Conservation (phyloP, 164 flowering plant species). For the Amborella trichopoda region DNA sequence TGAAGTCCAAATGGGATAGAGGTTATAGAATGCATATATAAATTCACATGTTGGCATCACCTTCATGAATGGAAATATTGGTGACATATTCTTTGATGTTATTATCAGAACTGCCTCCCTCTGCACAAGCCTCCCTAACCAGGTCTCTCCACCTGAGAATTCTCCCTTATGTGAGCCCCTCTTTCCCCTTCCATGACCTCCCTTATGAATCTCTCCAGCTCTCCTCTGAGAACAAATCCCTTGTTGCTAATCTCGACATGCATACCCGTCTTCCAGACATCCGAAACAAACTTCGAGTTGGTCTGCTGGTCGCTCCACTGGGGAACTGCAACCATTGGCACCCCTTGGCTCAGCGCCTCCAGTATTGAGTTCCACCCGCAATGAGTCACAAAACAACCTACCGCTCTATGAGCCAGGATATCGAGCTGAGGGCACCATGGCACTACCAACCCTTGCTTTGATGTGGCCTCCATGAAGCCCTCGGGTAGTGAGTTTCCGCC, state of each 20-base stretch:
- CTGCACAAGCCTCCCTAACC: constrained; percentile 26
- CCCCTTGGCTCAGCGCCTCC: constrained; percentile 26
- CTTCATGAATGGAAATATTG: too few relatives aligned
- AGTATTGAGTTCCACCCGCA: constrained; percentile 32
- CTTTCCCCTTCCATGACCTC: constrained; percentile 37
- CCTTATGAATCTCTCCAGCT: constrained; percentile 20
- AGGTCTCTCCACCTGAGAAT: constrained; percentile 31
- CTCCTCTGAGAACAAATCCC: constrained; percentile 25
- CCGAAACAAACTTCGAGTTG: constrained; percentile 19
- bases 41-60: too few relatives aligned
- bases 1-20: too few relatives aligned
- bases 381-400: constrained; percentile 30
- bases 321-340: constrained; percentile 26
- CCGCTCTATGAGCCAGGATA: constrained; percentile 18
- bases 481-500: constrained; percentile 19
- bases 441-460: constrained; percentile 19
- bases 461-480: constrained; percentile 5
- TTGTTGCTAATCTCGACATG: constrained; percentile 22
- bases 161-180: constrained; percentile 18
- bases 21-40: too few relatives aligned
- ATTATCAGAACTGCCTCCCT: too few relatives aligned
- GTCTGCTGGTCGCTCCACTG: constrained; percentile 24
- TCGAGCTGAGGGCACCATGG: constrained; percentile 27
- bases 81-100: too few relatives aligned
- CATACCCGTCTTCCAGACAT: constrained; percentile 18